Percentiles rank a stretch among this genome's conserved stretches.
Conservation (phyloP, 2,329 filamentous ascomycete species). For the Davidsoniella virescens region DNA sequence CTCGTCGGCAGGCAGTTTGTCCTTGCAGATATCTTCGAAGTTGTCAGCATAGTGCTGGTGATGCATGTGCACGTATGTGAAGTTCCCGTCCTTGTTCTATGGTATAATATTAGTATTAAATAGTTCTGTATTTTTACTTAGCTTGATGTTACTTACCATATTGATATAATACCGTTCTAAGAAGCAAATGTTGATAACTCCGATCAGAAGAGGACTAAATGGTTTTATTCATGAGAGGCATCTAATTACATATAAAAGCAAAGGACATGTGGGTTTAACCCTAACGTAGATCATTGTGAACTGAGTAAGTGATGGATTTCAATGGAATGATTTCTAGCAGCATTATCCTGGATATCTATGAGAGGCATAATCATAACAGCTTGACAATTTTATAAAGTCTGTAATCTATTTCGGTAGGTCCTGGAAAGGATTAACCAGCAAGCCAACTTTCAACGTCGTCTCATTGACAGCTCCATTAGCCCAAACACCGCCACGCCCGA, state of each 20-base stretch:
- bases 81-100: slow-evolving; percentile 57
- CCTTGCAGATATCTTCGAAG: slow-evolving; percentile 60
- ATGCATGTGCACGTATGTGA: slow-evolving; percentile 64
- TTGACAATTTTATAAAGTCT: too few species aligned
- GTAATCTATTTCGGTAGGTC: not conserved
- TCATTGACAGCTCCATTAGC: not conserved
- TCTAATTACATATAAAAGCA: too few species aligned
- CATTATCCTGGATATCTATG: too few species aligned
- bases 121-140: not conserved
- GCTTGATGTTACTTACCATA: not conserved
- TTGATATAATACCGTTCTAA: not conserved
- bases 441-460: slow-evolving; percentile 7
- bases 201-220: too few species aligned
- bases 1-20: slow-evolving; percentile 57
- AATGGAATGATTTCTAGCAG: too few species aligned
- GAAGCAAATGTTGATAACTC: too few species aligned
- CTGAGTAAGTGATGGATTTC: too few species aligned
- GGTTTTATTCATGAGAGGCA: too few species aligned
- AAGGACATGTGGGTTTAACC: too few species aligned
- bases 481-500: slow-evolving; percentile 8
- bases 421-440: slow-evolving; percentile 8
- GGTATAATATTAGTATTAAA: not conserved
- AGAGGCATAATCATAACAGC: not conserved
- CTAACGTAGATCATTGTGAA: too few species aligned
- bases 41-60: slow-evolving; percentile 57